Evolutionary conservation across 148 eudicot species (phyloP).

Genomic region (Cornus florida): DNA sequence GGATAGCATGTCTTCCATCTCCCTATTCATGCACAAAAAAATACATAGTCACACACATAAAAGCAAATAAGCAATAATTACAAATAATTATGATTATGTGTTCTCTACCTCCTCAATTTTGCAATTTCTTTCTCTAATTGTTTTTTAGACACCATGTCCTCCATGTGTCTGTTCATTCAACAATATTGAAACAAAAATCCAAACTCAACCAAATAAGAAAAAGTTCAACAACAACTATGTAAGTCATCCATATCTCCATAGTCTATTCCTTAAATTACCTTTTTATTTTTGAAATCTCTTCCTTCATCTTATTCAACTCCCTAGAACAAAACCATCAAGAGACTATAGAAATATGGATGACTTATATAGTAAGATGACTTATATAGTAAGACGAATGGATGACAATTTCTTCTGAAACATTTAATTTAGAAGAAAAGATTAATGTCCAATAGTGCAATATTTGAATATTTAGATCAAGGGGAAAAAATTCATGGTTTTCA

Average conservation of each 20-base stretch:
- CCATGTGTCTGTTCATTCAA: constrained; percentile 18
- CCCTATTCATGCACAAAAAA: constrained; percentile 33
- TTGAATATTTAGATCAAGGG: too few species aligned
- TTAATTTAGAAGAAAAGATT: too few species aligned
- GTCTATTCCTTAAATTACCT: constrained; percentile 19
- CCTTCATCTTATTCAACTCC: constrained; percentile 35
- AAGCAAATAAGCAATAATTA: too few species aligned
- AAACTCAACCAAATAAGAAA: neutral
- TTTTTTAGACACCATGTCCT: constrained; percentile 28
- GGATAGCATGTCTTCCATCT: constrained; percentile 31
- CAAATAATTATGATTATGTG: neutral
- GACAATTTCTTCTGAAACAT: too few species aligned
- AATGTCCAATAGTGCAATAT: too few species aligned
- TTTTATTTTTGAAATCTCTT: constrained; percentile 26
- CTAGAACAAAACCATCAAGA: too few species aligned
- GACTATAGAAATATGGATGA: too few species aligned
- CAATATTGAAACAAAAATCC: too few species aligned
- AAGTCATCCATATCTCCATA: too few species aligned
- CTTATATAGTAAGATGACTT: too few species aligned
- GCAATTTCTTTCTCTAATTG: constrained; percentile 28
- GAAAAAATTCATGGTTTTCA: too few species aligned
- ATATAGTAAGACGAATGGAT: too few species aligned
- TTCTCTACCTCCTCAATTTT: constrained; percentile 37
- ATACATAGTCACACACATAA: neutral
- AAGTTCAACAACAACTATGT: neutral